Conservation (phyloP, 1,284 basidiomycete species). For the Moesziomyces sp. region DNA sequence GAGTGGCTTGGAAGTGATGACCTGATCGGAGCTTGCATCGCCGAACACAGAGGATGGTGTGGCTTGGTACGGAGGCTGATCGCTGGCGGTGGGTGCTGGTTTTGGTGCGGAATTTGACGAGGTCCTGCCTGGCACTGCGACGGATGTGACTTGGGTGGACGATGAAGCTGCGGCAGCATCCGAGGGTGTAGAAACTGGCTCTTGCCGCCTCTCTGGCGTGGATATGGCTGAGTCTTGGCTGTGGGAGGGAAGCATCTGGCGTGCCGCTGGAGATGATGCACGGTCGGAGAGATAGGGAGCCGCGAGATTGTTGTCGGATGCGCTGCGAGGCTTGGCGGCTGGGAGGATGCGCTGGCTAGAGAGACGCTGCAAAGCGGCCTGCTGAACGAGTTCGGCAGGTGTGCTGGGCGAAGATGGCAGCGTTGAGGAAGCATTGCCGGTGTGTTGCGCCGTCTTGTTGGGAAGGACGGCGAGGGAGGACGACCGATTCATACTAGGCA, state of each 20-base stretch:
- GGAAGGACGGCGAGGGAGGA: conserved; percentile 9
- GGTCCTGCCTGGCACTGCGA: conserved; percentile 16
- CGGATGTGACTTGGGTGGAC: background rate
- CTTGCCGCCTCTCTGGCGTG: conserved; percentile 1
- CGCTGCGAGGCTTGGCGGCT: conserved; percentile 5
- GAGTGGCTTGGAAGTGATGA: conserved; percentile 14
- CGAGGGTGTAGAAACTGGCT: background rate
- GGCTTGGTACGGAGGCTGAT: background rate
- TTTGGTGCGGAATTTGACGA: background rate
- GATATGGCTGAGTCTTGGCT: conserved; percentile 1
- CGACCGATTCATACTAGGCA: conserved; percentile 14
- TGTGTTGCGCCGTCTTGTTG: background rate
- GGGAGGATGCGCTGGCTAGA: conserved; percentile 40
- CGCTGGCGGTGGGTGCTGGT: background rate
- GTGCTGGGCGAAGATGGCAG: conserved; percentile 2
- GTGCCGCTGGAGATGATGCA: background rate
- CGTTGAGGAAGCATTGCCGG: conserved; percentile 1
- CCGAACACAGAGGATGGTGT: background rate
- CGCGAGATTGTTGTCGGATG: conserved; percentile 14
- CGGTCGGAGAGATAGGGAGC: conserved; percentile 5
- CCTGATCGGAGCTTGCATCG: conserved; percentile 5
- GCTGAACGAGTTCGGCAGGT: conserved; percentile 31
- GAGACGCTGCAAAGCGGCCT: conserved; percentile 43
- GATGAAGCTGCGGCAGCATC: background rate
- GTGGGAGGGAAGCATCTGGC: background rate